Conservation (phyloP, 345 rosid species). For the Fremontodendron californicum region DNA sequence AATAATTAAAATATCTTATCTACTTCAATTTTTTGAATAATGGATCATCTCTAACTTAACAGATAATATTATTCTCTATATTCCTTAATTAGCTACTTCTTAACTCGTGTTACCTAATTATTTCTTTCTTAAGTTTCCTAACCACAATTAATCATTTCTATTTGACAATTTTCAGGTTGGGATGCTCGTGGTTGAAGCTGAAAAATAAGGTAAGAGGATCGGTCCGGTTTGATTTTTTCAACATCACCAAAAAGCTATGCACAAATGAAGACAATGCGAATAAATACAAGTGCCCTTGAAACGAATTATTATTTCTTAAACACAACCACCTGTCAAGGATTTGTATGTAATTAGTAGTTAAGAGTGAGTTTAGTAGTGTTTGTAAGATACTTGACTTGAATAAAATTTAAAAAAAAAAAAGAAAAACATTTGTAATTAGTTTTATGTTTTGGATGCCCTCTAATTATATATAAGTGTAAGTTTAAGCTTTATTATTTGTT, state of each 20-base stretch:
- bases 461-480: too few relatives aligned
- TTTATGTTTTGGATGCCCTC: background rate
- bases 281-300: constrained; percentile 9
- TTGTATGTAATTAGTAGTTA: background rate
- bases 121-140: background rate
- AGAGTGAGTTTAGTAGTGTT: background rate
- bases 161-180: background rate
- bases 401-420: too few relatives aligned
- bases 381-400: background rate
- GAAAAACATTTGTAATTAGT: too few relatives aligned
- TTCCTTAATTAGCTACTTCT: too few relatives aligned
- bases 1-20: background rate
- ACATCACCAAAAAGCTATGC: too few relatives aligned
- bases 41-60: too few relatives aligned
- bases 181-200: constrained; percentile 11
- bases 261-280: constrained; percentile 3
- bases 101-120: too few relatives aligned
- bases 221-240: too few relatives aligned
- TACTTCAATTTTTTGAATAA: too few relatives aligned
- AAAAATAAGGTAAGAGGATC: background rate
- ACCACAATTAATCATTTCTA: background rate
- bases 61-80: too few relatives aligned
- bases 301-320: background rate
- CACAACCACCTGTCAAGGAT: background rate
- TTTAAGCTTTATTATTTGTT: background rate